A percentile compares a stretch with the other conserved stretches of the same genome.
These are phyloP conservation scores for Pyricularia sp. DNA, from an alignment of 2,329 filamentous ascomycete genomes.

Conservation along the genomic window DNA sequence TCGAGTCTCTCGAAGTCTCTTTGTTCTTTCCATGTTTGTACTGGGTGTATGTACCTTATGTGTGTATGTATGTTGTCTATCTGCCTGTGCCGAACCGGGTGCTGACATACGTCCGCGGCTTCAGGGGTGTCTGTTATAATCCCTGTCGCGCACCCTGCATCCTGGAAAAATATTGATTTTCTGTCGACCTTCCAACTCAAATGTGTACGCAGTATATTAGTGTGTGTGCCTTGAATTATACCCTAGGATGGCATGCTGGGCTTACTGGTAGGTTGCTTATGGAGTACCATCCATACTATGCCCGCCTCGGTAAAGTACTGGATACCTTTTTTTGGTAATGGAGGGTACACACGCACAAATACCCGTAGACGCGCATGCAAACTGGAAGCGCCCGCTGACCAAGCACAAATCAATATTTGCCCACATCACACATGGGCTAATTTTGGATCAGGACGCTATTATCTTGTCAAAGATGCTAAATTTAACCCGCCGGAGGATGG, in stretches of 20 bases:
- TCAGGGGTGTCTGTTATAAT: background rate
- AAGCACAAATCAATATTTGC: conserved; percentile 1
- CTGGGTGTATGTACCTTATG: too few relatives aligned
- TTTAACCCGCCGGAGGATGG: background rate
- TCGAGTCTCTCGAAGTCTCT: background rate
- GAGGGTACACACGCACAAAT: background rate
- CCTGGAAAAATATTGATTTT: background rate
- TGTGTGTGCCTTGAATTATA: background rate
- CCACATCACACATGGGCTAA: conserved; percentile 1
- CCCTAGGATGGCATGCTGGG: background rate
- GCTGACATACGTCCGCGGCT: background rate
- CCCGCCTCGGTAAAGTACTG: background rate
- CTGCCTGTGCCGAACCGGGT: background rate
- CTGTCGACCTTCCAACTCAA: background rate
- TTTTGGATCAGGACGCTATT: background rate
- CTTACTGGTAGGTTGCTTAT: background rate
- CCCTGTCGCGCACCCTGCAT: background rate
- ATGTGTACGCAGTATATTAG: background rate
- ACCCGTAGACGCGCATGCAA: background rate
- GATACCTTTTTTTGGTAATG: background rate
- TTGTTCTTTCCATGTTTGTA: background rate
- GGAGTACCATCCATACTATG: background rate
- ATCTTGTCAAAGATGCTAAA: background rate
- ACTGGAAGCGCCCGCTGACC: background rate
- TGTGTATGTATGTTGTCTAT: too few relatives aligned